Percentiles rank a stretch among this genome's conserved stretches.
These are phyloP conservation scores for Phytophthora podocarpi DNA, from an alignment of 352 stramenopile genomes.

Conservation along the genomic window DNA sequence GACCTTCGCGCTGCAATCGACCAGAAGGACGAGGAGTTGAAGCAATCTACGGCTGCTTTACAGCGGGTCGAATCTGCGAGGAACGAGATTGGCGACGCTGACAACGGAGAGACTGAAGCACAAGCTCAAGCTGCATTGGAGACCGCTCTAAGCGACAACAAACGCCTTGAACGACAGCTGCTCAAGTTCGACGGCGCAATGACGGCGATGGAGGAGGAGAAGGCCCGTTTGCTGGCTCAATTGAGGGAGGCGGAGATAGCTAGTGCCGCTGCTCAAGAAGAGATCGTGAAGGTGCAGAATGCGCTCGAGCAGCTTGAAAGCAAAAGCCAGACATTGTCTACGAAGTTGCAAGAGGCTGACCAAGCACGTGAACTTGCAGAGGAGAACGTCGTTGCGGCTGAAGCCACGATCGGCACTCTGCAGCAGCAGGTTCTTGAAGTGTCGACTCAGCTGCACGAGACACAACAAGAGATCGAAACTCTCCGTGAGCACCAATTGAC, in stretches of 20 bases:
- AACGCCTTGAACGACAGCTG: slow-evolving; percentile 46
- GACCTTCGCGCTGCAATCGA: slow-evolving; percentile 23
- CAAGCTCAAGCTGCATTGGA: slow-evolving; percentile 34
- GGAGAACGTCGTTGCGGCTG: slow-evolving; percentile 29
- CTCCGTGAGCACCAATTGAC: slow-evolving; percentile 54
- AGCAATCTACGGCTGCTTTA: slow-evolving; percentile 24
- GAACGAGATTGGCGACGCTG: slow-evolving; percentile 26
- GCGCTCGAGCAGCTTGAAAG: slow-evolving; percentile 41
- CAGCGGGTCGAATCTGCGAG: slow-evolving; percentile 16
- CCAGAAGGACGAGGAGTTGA: slow-evolving; percentile 31
- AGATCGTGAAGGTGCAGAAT: slow-evolving; percentile 38
- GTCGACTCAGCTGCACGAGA: slow-evolving; percentile 51
- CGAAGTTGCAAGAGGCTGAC: slow-evolving; percentile 34
- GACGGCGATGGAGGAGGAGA: slow-evolving; percentile 57
- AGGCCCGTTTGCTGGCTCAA: slow-evolving; percentile 46
- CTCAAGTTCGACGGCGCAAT: slow-evolving; percentile 53
- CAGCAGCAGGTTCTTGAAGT: slow-evolving; percentile 67
- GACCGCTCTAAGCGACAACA: slow-evolving; percentile 38
- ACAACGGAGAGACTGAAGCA: slow-evolving; percentile 19
- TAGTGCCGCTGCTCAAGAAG: slow-evolving; percentile 38
- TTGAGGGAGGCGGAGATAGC: slow-evolving; percentile 48
- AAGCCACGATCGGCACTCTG: slow-evolving; percentile 50
- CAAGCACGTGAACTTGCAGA: slow-evolving; percentile 37
- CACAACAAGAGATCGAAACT: slow-evolving; percentile 51
- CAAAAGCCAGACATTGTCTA: slow-evolving; percentile 31